A percentile compares a stretch with the other conserved stretches of the same genome.
phyloP scores from a whole-genome alignment of 2,329 filamentous ascomycete genomes.

The Aspergillus persii region DNA sequence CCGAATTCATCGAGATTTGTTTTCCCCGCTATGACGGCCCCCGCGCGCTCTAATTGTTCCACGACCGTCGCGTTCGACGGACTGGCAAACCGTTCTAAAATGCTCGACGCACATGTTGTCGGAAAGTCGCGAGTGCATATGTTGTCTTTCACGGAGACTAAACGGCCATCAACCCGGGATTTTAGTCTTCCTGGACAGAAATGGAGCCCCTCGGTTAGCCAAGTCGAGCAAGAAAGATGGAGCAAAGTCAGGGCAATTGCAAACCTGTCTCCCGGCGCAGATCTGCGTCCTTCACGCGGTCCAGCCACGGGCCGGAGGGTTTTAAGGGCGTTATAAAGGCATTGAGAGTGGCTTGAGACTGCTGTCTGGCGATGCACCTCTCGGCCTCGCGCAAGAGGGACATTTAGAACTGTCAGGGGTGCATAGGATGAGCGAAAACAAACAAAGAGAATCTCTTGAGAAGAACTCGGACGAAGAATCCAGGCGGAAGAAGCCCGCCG shows the following conservation, averaged over 20 bases:
- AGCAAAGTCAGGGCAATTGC: not conserved
- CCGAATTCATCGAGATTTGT: conserved; percentile 96
- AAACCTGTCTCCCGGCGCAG: conserved; percentile 35
- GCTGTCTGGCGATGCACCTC: conserved; percentile 43
- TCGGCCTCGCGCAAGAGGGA: conserved; percentile 46
- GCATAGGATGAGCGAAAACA: not conserved
- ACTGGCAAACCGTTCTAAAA: conserved; percentile 67
- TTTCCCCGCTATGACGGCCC: conserved; percentile 68
- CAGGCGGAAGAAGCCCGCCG: not conserved
- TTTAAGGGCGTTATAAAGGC: conserved; percentile 41
- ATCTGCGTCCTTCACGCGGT: conserved; percentile 39
- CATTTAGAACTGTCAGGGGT: conserved; percentile 31
- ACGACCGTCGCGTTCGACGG: conserved; percentile 84
- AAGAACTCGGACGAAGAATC: not conserved
- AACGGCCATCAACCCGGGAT: conserved; percentile 42
- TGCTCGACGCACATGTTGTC: conserved; percentile 80
- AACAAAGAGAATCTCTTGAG: no score
- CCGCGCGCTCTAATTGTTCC: conserved; percentile 60
- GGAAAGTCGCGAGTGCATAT: conserved; percentile 64
- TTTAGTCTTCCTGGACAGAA: conserved; percentile 29
- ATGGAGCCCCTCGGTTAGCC: not conserved
- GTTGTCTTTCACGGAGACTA: conserved; percentile 74
- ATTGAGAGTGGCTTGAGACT: conserved; percentile 36
- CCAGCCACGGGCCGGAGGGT: conserved; percentile 33
- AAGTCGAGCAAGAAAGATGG: not conserved